Evolutionary conservation across 2,329 filamentous ascomycete genomes (phyloP), one percentile per base, ranked within the genome.

Genomic region (Stemphylium vesicarium): DNA sequence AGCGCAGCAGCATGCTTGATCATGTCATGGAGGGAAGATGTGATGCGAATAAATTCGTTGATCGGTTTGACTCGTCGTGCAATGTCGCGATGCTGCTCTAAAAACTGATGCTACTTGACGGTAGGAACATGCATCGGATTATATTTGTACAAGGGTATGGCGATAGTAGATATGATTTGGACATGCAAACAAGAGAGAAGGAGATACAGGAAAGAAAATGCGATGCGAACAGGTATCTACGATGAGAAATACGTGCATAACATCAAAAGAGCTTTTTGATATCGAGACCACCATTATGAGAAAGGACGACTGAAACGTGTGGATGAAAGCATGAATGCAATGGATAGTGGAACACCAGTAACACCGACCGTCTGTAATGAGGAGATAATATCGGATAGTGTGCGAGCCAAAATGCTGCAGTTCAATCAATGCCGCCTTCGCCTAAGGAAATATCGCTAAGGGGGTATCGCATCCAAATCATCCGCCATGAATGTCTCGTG

Each of bases 391-490:
- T 31, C 22, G 13, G 9, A 20, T 16, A 26, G 20, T 16, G 22
- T 33, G 35, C 24, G 40, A 52, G 40, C 45, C 22, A 45, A 41
- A 29, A 42, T 50, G 53, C 38, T 48, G 29, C 44, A 32, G 24
- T 42, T 36, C 24, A 43, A 42, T 50, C 41, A 42, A 13, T 41
- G 41, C 56, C 53, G 32, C 51, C 53, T 52, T 56, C 53, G 53
- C 59, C 53, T 40, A 55, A 56, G 15, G 51, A 45, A 43, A 51
- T 46, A 16, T 52, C 43, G 50, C 42, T 41, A 42, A 47, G 36
- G 47, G 59, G 63, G 59, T 63, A 66, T 64, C 53, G 59, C 53
- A 56, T 58, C 39, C 50, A 61, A 61, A 63, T 33, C 49, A 56
- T 52, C 47, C 56, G 43, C 49, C 53, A 35, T 60, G 36, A 55